Conservation (phyloP, 805 yeast species). For the Torulaspora franciscae region DNA sequence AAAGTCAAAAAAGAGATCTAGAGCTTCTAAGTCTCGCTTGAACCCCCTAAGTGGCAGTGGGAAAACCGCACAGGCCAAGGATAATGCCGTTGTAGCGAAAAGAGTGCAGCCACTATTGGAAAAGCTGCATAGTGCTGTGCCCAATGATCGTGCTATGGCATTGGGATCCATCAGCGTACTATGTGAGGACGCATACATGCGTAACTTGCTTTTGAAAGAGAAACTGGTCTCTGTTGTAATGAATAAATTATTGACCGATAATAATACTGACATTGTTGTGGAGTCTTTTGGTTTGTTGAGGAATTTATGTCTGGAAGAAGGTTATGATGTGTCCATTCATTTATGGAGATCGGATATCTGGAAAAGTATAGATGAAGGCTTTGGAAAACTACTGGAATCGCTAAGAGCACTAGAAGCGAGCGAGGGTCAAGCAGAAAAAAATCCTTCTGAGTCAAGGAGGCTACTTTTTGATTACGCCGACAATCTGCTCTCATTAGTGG, state of each 20-base stretch:
- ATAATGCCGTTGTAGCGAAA: conserved; percentile 46
- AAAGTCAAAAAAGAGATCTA: conserved; percentile 64
- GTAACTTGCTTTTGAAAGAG: conserved; percentile 64
- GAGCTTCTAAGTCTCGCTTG: conserved; percentile 41
- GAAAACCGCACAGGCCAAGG: conserved; percentile 39
- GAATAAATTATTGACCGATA: conserved; percentile 61
- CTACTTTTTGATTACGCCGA: conserved; percentile 64
- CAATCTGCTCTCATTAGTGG: conserved; percentile 62
- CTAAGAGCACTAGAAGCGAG: conserved; percentile 38
- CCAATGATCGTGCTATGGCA: conserved; percentile 76
- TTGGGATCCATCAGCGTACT: conserved; percentile 65
- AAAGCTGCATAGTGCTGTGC: conserved; percentile 55
- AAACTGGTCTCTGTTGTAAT: conserved; percentile 59
- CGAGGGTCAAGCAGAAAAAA: conserved; percentile 19
- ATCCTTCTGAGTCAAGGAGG: conserved; percentile 38
- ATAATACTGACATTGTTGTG: conserved; percentile 68
- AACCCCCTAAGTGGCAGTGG: conserved; percentile 32
- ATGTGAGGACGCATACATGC: conserved; percentile 61
- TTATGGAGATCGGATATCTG: conserved; percentile 78
- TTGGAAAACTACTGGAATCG: conserved; percentile 48
- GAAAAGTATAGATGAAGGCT: conserved; percentile 49
- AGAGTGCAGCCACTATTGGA: conserved; percentile 65
- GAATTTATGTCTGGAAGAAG: conserved; percentile 79
- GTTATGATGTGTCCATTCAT: conserved; percentile 70
- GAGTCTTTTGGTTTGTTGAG: conserved; percentile 79